Conservation (phyloP, 2,329 filamentous ascomycete species). For the Triangularia verruculosa region DNA sequence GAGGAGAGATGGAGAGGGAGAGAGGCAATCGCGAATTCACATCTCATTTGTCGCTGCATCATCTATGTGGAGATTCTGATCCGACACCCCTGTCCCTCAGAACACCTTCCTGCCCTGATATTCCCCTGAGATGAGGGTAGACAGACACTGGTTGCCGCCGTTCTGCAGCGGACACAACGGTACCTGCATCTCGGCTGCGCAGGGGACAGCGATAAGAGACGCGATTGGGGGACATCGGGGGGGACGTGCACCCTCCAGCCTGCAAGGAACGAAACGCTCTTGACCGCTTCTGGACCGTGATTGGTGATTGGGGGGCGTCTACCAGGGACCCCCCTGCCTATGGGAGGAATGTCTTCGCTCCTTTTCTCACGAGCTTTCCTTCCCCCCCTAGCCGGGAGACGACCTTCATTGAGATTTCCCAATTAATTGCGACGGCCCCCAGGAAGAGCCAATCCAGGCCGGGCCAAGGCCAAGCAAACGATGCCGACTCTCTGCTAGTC, state of each 20-base stretch:
- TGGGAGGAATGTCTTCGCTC: slow-evolving; percentile 6
- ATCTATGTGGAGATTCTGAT: neutral
- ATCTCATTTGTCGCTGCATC: neutral
- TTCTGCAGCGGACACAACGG: neutral
- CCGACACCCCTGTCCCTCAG: neutral
- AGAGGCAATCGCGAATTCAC: neutral
- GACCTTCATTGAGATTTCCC: slow-evolving; percentile 1
- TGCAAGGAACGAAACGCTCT: slow-evolving; percentile 21
- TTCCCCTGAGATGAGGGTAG: neutral
- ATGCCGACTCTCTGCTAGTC: slow-evolving; percentile 18
- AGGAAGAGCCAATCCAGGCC: slow-evolving; percentile 20
- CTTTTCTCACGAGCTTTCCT: slow-evolving; percentile 8
- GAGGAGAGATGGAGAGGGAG: neutral
- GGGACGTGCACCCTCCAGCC: slow-evolving; percentile 12
- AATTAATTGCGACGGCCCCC: slow-evolving; percentile 11
- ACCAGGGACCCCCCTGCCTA: slow-evolving; percentile 2
- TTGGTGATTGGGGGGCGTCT: slow-evolving; percentile 10
- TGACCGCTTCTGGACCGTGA: slow-evolving; percentile 11
- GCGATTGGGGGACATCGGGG: slow-evolving; percentile 6
- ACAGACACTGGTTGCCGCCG: neutral
- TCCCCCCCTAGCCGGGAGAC: neutral
- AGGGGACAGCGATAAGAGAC: slow-evolving; percentile 1
- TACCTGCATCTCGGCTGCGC: slow-evolving; percentile 5
- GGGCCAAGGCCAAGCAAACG: slow-evolving; percentile 18
- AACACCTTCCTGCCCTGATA: neutral